phyloP scores from a whole-genome alignment of 805 yeast genomes.

The Hanseniaspora valbyensis region DNA sequence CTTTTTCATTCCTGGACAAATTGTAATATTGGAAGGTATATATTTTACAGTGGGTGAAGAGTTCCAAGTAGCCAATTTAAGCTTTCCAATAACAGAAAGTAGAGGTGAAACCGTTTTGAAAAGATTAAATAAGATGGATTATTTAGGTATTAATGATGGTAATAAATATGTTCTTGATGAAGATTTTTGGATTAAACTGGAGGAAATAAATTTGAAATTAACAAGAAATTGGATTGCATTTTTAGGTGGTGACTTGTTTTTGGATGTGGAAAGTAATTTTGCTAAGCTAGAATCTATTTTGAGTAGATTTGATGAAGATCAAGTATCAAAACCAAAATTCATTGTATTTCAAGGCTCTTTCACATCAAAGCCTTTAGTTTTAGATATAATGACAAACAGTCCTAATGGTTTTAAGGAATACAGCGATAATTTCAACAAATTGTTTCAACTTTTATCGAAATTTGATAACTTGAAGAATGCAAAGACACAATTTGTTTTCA shows the following conservation, averaged over 20 bases:
- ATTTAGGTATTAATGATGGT: constrained; percentile 55
- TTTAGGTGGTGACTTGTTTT: constrained; percentile 61
- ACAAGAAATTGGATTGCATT: constrained; percentile 50
- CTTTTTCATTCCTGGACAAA: constrained; percentile 58
- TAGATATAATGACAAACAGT: constrained; percentile 4
- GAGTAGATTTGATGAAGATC: constrained; percentile 39
- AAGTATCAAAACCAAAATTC: constrained; percentile 41
- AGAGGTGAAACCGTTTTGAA: constrained; percentile 39
- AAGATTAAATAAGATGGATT: constrained; percentile 56
- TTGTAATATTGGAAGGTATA: constrained; percentile 74
- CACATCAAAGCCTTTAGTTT: constrained; percentile 20
- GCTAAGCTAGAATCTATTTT: constrained; percentile 61
- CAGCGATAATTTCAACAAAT: constrained; percentile 58
- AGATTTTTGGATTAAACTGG: constrained; percentile 44
- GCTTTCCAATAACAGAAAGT: constrained; percentile 82
- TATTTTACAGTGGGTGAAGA: constrained; percentile 55
- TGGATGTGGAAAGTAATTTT: constrained; percentile 49
- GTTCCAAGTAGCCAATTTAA: constrained; percentile 64
- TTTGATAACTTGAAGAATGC: constrained; percentile 28
- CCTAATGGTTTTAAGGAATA: constrained; percentile 39
- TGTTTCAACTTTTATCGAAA: constrained; percentile 53
- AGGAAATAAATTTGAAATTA: constrained; percentile 45
- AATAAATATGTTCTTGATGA: constrained; percentile 51
- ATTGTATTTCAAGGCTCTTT: constrained; percentile 81
- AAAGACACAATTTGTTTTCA: constrained; percentile 48